Base-by-base conservation (phyloP, 2,329 filamentous ascomycete species). In the Xylaria arbuscula region DNA sequence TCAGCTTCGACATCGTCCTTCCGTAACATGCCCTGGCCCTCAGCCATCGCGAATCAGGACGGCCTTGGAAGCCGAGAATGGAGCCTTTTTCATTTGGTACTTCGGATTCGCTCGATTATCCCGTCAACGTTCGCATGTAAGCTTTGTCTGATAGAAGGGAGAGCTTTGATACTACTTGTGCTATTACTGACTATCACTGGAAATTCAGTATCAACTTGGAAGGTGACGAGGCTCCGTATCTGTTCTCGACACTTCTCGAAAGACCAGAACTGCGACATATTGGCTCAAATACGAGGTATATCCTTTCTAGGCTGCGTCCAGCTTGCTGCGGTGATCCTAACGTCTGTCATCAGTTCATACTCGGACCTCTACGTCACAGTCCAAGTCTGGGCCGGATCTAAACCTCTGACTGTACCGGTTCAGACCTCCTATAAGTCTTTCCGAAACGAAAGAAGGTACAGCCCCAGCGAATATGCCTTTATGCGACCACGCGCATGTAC, bases 51-150 rank as follows among this genome's bases (percentile, higher is more conserved):
- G 50, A 73, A 72, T 64, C 60, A 60, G 62, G 13, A 45, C 36
- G 22, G 40, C 45, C 38, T 67, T 51, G 19, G 45, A 50, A 66
- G 54, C 51, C 24, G 62, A 72, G 54, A 51, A 98, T 98, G 93
- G 96, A 99, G 82, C 92, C 94, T 61, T 98, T 97, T 81, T 97
- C 94, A 36, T 98, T 98, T 83, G 94, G 93, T 73, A 93, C 90
- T 77, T 97, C 96, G 68, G 92, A 93, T 72, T 90, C 93, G 80
- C 86, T 98, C 74, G 87, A 93, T 74, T 88, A 94, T 72, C 89
- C 92, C 22, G 85, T 91, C 73, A 89, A 84, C 81, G 84, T 91
- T 75, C 87, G 88, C 80, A 89, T 92, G 88, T 89, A 76, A 72
- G 84, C 73, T 56, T 22, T 55, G 28, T 7, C 40, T 50, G 11